Conservation (phyloP, 192 early-diverging fungal genomes). For the Rhizoclosmatium globosum region DNA sequence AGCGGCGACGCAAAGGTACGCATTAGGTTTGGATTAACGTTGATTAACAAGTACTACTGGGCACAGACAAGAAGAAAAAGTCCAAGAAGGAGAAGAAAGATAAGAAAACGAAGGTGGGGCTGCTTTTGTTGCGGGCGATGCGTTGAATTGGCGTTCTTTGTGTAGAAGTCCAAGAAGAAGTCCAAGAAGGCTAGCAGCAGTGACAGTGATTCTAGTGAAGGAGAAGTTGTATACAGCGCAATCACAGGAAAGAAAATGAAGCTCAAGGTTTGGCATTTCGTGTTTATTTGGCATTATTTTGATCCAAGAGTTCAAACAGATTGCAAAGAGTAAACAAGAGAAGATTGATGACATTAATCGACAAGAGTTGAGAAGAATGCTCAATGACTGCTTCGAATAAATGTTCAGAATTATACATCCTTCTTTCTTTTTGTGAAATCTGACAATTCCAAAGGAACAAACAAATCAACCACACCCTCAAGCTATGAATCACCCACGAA, state of each 20-base stretch:
- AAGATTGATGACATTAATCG: conserved; percentile 34
- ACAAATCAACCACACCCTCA: too few species aligned
- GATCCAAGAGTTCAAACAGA: neutral
- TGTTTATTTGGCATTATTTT: neutral
- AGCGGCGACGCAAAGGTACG: neutral
- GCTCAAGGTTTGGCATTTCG: conserved; percentile 46
- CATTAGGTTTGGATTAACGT: neutral
- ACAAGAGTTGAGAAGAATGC: conserved; percentile 26
- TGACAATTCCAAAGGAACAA: neutral
- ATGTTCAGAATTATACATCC: neutral
- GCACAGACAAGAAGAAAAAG: conserved; percentile 1
- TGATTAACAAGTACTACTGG: neutral
- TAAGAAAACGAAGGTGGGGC: conserved; percentile 39
- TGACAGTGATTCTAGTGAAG: conserved; percentile 31
- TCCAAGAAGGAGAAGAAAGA: conserved; percentile 38
- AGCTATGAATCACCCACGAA: too few species aligned
- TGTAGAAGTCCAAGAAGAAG: conserved; percentile 32
- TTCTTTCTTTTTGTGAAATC: neutral
- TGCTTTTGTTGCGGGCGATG: neutral
- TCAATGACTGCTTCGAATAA: conserved; percentile 31
- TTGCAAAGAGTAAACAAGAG: conserved; percentile 28
- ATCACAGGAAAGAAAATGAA: conserved; percentile 60
- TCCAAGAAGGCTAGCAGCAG: conserved; percentile 17
- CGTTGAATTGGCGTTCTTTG: neutral
- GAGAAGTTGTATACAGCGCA: conserved; percentile 40